phyloP scores from a whole-genome alignment of 352 stramenopile species.

The Globisporangium irregulare region DNA sequence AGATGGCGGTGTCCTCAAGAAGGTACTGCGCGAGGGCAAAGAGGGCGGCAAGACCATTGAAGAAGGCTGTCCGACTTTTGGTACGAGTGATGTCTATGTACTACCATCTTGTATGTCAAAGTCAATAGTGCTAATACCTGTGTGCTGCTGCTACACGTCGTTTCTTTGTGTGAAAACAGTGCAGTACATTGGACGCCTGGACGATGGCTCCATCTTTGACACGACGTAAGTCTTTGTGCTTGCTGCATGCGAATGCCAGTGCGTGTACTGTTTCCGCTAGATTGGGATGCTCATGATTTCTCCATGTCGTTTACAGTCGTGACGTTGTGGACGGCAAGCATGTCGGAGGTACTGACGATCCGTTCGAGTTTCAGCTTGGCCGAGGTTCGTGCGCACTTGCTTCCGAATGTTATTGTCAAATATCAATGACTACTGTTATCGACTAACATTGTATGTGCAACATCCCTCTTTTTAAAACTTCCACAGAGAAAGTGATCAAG shows the following conservation, averaged over 20 bases:
- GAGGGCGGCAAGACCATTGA: slow-evolving; percentile 49
- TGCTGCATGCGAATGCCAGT: not conserved
- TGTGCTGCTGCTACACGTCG: slow-evolving; percentile 6
- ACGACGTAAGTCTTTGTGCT: slow-evolving; percentile 51
- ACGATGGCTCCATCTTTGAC: slow-evolving; percentile 87
- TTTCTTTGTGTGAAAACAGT: slow-evolving; percentile 28
- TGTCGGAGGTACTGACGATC: slow-evolving; percentile 79
- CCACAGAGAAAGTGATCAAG: slow-evolving; percentile 82
- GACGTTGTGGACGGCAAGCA: slow-evolving; percentile 79
- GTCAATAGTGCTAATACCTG: not conserved
- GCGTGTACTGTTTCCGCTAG: not conserved
- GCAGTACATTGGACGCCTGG: slow-evolving; percentile 78
- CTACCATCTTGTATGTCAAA: not conserved
- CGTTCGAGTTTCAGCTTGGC: slow-evolving; percentile 82
- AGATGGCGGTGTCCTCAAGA: slow-evolving; percentile 79
- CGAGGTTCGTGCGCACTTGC: slow-evolving; percentile 37
- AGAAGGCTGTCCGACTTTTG: slow-evolving; percentile 81
- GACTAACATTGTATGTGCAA: not conserved
- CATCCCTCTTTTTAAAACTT: not conserved
- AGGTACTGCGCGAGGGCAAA: slow-evolving; percentile 67
- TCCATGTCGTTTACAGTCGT: slow-evolving; percentile 31
- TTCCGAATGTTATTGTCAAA: not conserved
- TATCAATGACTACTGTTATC: not conserved
- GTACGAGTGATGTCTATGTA: slow-evolving; percentile 16
- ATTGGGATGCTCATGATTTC: not conserved